These are phyloP conservation scores for bread wheat (Triticum aestivum) DNA, from an alignment of 176 grass and related monocot species.

Conservation along the genomic window DNA sequence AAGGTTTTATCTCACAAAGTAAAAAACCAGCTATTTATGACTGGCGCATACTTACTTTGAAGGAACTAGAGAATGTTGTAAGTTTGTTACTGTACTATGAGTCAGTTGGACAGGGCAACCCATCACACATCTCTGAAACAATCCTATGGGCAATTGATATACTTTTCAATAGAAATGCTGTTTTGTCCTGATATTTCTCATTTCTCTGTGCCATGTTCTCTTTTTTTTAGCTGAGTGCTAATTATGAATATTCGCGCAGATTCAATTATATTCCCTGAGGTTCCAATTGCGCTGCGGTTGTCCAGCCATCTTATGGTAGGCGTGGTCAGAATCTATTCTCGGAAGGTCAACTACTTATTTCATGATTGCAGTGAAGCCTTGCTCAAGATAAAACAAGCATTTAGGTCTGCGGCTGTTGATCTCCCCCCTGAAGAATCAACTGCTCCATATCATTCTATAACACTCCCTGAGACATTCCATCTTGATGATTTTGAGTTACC, in stretches of 20 bases:
- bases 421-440: constrained; percentile 98
- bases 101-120: background rate
- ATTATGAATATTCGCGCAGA: constrained; percentile 48
- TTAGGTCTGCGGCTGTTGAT: constrained; percentile 91
- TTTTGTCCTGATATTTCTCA: background rate
- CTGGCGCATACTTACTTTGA: background rate
- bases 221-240: constrained; percentile 1
- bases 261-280: constrained; percentile 98
- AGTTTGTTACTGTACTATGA: background rate
- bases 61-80: background rate
- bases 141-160: background rate
- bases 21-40: background rate
- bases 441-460: constrained; percentile 99
- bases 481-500: constrained; percentile 99
- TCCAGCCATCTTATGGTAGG: constrained; percentile 98
- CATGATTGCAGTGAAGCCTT: constrained; percentile 98
- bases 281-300: constrained; percentile 94
- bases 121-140: background rate
- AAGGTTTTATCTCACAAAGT: background rate
- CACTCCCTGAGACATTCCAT: constrained; percentile 98
- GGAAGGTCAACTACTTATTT: constrained; percentile 99
- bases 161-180: background rate
- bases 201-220: background rate
- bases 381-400: constrained; percentile 99
- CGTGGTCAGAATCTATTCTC: constrained; percentile 98